Conservation (phyloP, 352 stramenopile species). For the Hyphochytrium catenoides region DNA sequence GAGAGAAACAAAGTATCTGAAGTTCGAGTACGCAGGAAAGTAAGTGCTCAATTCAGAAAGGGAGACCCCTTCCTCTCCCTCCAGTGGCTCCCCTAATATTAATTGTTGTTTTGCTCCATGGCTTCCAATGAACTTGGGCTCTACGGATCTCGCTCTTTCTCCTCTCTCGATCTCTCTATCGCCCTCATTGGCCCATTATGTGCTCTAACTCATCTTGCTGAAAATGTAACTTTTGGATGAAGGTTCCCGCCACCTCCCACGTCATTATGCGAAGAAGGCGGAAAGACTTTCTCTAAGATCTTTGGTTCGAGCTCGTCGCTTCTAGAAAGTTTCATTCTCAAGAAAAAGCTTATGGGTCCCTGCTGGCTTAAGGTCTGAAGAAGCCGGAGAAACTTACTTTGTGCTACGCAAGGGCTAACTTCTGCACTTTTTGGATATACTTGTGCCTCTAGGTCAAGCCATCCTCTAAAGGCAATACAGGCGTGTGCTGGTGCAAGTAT, state of each 20-base stretch:
- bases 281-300: conserved; percentile 77
- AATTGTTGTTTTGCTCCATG: too few relatives aligned
- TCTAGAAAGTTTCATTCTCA: conserved; percentile 93
- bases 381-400: conserved; percentile 40
- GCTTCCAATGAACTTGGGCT: too few relatives aligned
- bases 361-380: conserved; percentile 89
- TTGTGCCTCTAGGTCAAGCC: too few relatives aligned
- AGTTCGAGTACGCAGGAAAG: conserved; percentile 87
- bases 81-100: too few relatives aligned
- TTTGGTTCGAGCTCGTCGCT: conserved; percentile 74
- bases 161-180: too few relatives aligned
- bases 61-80: too few relatives aligned
- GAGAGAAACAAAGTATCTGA: conserved; percentile 83
- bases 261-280: conserved; percentile 58
- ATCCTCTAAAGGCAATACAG: conserved; percentile 1
- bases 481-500: conserved; percentile 68
- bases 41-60: too few relatives aligned
- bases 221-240: too few relatives aligned
- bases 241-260: conserved; percentile 37
- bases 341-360: conserved; percentile 87
- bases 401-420: conserved; percentile 24
- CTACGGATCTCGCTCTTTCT: too few relatives aligned
- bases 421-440: too few relatives aligned
- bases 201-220: too few relatives aligned
- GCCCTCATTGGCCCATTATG: too few relatives aligned